These are phyloP conservation scores for Bauhinia variegata DNA, from an alignment of 306 rosid species.

Conservation along the genomic window DNA sequence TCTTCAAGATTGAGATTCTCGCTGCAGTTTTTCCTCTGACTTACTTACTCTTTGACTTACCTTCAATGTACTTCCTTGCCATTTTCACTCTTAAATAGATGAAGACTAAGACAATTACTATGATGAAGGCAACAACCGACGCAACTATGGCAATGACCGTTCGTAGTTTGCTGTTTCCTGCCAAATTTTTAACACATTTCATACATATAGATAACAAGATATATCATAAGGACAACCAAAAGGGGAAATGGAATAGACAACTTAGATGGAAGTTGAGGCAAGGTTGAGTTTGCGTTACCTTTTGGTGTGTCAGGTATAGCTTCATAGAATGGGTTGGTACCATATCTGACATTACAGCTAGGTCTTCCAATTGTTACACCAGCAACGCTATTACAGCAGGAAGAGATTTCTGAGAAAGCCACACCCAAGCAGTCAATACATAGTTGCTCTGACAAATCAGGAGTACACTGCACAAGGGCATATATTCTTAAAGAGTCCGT, in stretches of 20 bases:
- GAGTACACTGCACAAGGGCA: constrained; percentile 47
- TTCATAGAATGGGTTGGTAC: constrained; percentile 13
- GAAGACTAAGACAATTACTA: constrained; percentile 29
- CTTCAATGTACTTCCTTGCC: constrained; percentile 1
- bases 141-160: constrained; percentile 22
- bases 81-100: constrained; percentile 38
- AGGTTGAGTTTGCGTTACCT: neutral
- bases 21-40: too few species aligned
- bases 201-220: neutral
- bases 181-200: neutral
- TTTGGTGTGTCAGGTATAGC: neutral
- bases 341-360: constrained; percentile 39
- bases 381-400: neutral
- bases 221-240: neutral
- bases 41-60: constrained; percentile 35
- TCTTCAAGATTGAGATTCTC: too few species aligned
- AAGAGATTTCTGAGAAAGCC: neutral
- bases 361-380: constrained; percentile 24
- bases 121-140: constrained; percentile 30
- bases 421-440: constrained; percentile 35
- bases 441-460: constrained; percentile 28
- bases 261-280: neutral
- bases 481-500: constrained; percentile 1
- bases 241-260: neutral
- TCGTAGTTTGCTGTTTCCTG: constrained; percentile 36